Conservation (phyloP, 1,284 basidiomycete genomes). For the Moniliophthora roreri region DNA sequence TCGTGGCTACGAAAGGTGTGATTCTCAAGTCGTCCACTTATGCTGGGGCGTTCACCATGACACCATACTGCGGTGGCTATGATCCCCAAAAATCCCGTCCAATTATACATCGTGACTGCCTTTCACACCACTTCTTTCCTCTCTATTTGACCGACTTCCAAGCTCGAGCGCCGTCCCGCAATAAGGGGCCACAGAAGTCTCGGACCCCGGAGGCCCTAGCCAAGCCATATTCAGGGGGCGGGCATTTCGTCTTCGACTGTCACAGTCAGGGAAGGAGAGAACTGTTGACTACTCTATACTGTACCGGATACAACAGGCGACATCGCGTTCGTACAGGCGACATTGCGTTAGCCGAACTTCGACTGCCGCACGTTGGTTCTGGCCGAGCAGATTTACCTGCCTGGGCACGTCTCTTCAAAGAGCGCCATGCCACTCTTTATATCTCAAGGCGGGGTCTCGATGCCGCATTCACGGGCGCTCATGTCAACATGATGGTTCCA, state of each 20-base stretch:
- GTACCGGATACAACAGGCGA: slow-evolving; percentile 23
- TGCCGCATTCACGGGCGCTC: slow-evolving; percentile 17
- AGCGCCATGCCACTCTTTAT: slow-evolving; percentile 21
- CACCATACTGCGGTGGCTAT: slow-evolving; percentile 17
- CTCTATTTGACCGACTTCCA: slow-evolving; percentile 16
- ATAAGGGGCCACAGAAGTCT: background rate
- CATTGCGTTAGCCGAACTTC: slow-evolving; percentile 23
- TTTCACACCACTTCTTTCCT: slow-evolving; percentile 21
- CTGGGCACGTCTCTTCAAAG: slow-evolving; percentile 23
- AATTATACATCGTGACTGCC: slow-evolving; percentile 9
- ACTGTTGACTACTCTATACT: slow-evolving; percentile 23
- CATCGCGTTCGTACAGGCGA: slow-evolving; percentile 15
- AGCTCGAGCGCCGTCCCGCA: background rate
- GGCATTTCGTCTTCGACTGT: slow-evolving; percentile 21
- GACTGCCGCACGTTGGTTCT: slow-evolving; percentile 12
- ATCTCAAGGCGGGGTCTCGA: slow-evolving; percentile 21
- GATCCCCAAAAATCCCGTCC: slow-evolving; percentile 13
- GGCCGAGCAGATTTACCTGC: background rate
- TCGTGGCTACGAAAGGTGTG: slow-evolving; percentile 16
- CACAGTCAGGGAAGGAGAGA: slow-evolving; percentile 16
- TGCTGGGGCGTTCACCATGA: slow-evolving; percentile 10
- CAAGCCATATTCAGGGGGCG: slow-evolving; percentile 20
- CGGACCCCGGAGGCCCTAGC: slow-evolving; percentile 1
- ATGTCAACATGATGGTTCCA: slow-evolving; percentile 15
- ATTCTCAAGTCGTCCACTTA: slow-evolving; percentile 10